Conservation (phyloP, 2,329 filamentous ascomycete genomes). For the Aureobasidium vineae region DNA sequence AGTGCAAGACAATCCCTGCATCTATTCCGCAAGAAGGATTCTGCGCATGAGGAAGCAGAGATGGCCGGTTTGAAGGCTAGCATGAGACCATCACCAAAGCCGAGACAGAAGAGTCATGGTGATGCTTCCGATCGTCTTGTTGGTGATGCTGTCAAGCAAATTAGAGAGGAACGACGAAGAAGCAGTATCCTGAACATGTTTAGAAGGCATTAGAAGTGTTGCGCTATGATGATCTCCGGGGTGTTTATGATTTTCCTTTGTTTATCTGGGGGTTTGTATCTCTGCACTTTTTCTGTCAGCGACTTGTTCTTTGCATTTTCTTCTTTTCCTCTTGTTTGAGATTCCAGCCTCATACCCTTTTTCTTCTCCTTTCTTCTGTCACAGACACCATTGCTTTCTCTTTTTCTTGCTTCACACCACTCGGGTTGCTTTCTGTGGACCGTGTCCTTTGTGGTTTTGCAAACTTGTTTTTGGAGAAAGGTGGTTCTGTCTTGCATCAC, state of each 20-base stretch:
- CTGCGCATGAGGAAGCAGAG: constrained; percentile 1
- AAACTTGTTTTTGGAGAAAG: not conserved
- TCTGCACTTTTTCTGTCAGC: not conserved
- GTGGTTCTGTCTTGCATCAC: not conserved
- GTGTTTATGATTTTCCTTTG: not conserved
- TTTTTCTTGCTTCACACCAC: not conserved
- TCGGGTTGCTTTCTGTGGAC: not conserved
- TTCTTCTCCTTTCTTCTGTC: not conserved
- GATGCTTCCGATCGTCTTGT: constrained; percentile 17
- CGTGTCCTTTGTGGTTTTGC: no score
- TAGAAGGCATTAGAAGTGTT: not conserved
- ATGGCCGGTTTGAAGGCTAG: not conserved
- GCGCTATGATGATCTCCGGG: not conserved
- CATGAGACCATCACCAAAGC: not conserved
- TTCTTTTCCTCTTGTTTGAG: not conserved
- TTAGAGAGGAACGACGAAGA: constrained; percentile 14
- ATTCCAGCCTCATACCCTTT: not conserved
- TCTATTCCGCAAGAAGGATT: constrained; percentile 10
- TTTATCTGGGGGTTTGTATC: not conserved
- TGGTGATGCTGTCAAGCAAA: constrained; percentile 20
- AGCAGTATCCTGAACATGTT: constrained; percentile 13
- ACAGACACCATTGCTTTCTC: not conserved
- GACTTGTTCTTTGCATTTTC: not conserved
- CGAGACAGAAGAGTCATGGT: constrained; percentile 23
- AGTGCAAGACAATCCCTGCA: constrained; percentile 18